Conservation (phyloP, 148 eudicot genomes). For the Polygonum maritimum region DNA sequence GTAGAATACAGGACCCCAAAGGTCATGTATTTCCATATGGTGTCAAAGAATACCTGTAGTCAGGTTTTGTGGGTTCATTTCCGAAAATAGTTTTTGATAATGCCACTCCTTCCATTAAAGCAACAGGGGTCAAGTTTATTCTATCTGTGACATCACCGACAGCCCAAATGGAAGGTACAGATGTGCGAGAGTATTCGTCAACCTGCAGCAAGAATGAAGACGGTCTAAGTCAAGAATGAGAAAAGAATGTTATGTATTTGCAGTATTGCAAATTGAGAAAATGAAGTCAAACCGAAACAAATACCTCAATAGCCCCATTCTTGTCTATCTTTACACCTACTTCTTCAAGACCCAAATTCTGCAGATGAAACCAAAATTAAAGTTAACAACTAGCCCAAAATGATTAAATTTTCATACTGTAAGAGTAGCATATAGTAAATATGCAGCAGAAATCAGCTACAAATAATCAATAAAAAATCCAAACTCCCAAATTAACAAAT, state of each 20-base stretch:
- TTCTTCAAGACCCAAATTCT: slow-evolving; percentile 85
- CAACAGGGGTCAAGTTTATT: slow-evolving; percentile 97
- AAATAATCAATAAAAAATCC: background rate
- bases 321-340: slow-evolving; percentile 73
- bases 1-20: background rate
- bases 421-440: background rate
- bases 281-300: background rate
- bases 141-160: slow-evolving; percentile 96
- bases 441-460: background rate
- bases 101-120: slow-evolving; percentile 97
- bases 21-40: background rate
- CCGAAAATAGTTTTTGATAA: slow-evolving; percentile 84
- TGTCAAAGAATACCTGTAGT: slow-evolving; percentile 48
- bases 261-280: background rate
- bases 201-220: slow-evolving; percentile 43
- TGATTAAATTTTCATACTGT: background rate
- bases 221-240: slow-evolving; percentile 11
- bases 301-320: slow-evolving; percentile 87
- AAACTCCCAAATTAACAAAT: background rate
- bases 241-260: background rate
- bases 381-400: background rate
- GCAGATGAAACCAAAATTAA: slow-evolving; percentile 18
- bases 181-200: slow-evolving; percentile 74
- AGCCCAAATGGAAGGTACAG: slow-evolving; percentile 97
- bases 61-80: slow-evolving; percentile 89